phyloP scores from a whole-genome alignment of 1,284 basidiomycete species.

The Cryptococcus floricola region DNA sequence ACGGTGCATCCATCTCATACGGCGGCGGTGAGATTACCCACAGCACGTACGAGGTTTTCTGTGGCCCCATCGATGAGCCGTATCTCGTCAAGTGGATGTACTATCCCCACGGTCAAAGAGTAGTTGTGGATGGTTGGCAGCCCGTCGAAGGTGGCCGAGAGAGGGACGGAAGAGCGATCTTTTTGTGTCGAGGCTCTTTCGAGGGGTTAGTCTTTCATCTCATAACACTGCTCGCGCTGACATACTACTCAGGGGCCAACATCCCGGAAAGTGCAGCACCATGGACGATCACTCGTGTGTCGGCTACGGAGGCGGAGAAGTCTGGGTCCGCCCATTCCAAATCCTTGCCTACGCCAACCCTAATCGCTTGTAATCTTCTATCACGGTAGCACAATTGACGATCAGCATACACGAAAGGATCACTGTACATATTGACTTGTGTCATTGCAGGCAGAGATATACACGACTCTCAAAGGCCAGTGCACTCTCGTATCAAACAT shows the following conservation, averaged over 20 bases:
- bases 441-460: not conserved
- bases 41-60: constrained; percentile 45
- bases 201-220: constrained; percentile 27
- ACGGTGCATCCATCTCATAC: constrained; percentile 39
- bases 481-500: too few species aligned
- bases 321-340: constrained; percentile 45
- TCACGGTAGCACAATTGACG: too few species aligned
- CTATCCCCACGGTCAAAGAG: constrained; percentile 32
- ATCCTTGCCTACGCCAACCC: constrained; percentile 34
- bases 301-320: constrained; percentile 43
- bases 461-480: not conserved
- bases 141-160: constrained; percentile 47
- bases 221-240: not conserved
- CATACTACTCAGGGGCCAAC: constrained; percentile 26
- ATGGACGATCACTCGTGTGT: constrained; percentile 46
- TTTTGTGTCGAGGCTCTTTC: constrained; percentile 40
- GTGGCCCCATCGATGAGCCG: constrained; percentile 33
- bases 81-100: constrained; percentile 42
- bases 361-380: constrained; percentile 9
- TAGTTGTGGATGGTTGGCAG: constrained; percentile 35
- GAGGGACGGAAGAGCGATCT: constrained; percentile 30
- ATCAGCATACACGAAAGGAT: not conserved
- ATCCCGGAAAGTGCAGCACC: constrained; percentile 38
- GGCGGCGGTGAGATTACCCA: constrained; percentile 38
- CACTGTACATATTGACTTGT: not conserved